Evolutionary conservation across 495 filamentous ascomycete species (phyloP), one percentile per base, ranked within the genome.

Genomic region (Niebla homalea): DNA sequence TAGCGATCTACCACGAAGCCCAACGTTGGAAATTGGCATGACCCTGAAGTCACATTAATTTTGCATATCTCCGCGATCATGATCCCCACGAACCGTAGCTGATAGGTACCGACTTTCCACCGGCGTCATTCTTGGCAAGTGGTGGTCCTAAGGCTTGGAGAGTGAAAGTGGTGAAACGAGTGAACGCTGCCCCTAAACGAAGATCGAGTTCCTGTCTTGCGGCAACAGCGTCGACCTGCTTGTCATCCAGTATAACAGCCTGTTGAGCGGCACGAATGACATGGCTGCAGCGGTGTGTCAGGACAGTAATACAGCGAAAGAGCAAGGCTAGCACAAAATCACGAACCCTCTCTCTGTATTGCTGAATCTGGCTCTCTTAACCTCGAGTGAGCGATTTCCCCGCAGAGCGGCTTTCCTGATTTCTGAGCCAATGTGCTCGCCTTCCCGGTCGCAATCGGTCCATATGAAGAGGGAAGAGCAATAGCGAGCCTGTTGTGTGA

Each of bases 361-460:
- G 66, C 85, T 95, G 69, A 98, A 98, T 55, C 69, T 80, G 20
- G 92, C 92, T 54, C 92, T 73, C 58, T 85, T 92, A 44, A 96
- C 76, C 57, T 89, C 72, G 35, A 98, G 75, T 1, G 70, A 68
- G 18, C 70, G 58, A 59, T 96, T 97, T 20, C 78, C 81, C 59
- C 76, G 75, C 48, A 70, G 70, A 16, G 93, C 92, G 35, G 88
- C 80, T 50, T 84, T 76, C 36, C 87, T 79, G 46, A 98, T 88
- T 60, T 97, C 93, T n/a, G 83, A 70, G 1, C 92, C 92, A 53
- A 98, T 98, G 58, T 96, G 83, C 65, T 98, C 92, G 15, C 92
- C 92, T 72, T 98, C 92, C 44, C 89, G 80, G 72, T 98, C 92
- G 67, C 92, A 97, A 73, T 98, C 92, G 1, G 92, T 98, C 92